Conservation (phyloP, 257 asterid species). For the Nicotiana attenuata region DNA sequence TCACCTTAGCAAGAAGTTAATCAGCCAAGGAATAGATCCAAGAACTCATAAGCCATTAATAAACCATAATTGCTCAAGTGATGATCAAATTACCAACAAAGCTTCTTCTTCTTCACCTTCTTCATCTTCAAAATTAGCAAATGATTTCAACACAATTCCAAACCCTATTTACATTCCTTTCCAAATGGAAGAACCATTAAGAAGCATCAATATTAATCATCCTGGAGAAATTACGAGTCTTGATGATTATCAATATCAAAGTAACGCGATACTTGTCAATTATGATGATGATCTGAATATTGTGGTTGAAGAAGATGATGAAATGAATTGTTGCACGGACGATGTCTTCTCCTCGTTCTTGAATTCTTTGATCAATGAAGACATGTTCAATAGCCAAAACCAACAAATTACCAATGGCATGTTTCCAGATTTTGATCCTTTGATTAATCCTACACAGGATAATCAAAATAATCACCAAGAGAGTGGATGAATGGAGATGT, state of each 20-base stretch:
- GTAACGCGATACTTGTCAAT: background rate
- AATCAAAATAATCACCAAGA: slow-evolving; percentile 8
- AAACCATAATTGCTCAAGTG: slow-evolving; percentile 6
- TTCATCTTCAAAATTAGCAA: background rate
- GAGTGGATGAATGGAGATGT: background rate
- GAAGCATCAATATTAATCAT: background rate
- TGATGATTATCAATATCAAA: background rate
- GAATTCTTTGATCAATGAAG: slow-evolving; percentile 60
- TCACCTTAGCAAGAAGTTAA: slow-evolving; percentile 56
- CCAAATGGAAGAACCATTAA: background rate
- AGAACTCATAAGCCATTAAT: slow-evolving; percentile 59
- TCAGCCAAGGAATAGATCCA: slow-evolving; percentile 72
- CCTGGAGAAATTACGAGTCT: background rate
- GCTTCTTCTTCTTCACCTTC: background rate
- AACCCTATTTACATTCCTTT: background rate
- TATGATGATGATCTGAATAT: background rate
- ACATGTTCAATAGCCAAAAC: slow-evolving; percentile 30
- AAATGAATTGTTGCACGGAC: slow-evolving; percentile 24
- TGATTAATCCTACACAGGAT: background rate
- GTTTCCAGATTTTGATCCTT: slow-evolving; percentile 6
- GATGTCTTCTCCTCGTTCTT: slow-evolving; percentile 56
- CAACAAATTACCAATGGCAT: background rate
- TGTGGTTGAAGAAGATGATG: slow-evolving; percentile 19
- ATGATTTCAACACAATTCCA: background rate
- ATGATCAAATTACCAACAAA: background rate